Evolutionary conservation across 164 flowering plant species (phyloP), one percentile per base, ranked within the genome.

Genomic region (Tinospora cordifolia): DNA sequence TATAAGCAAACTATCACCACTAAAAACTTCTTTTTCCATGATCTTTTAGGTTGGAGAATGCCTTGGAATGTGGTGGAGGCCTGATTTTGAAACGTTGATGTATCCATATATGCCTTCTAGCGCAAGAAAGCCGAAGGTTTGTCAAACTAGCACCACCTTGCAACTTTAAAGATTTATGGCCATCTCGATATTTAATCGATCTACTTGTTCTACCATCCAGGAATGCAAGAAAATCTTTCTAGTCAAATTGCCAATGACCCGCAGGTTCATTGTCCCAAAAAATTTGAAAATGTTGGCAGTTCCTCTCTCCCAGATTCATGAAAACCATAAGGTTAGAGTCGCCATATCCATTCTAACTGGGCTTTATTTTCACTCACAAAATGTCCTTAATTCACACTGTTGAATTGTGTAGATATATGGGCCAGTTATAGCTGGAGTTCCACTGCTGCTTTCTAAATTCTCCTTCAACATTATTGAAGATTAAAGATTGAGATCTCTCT

Each of bases 11-110:
- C 8, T 6, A 6, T 39, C 19, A 19, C 17, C 3, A 41, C 62
- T 39, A 62, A 67, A 46, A 69, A 14, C 41, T 47, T 30, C 65
- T 57, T 39, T 8, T 22, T 79, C 70, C 22, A 19, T 47, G 49
- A 60, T 75, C 47, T 59, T 63, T 57, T 72, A 91, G 97, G 86
- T 90, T 12, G 88, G 86, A 65, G 95, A 90, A 77, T 90, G 92
- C 80, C 82, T 91, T 64, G 95, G 95, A 47, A 84, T 78, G 86
- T 91, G 95, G 95, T 91, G 97, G 95, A 87, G 84, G 66, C 69
- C 86, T 62, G 88, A 86, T 68, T 91, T 87, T 75, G 97, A 88
- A 63, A 80, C 90, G 10, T 57, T 85, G 66, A 41, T 79, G 34
- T 83, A 76, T 77, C 93, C 92, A 13, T 82, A 79, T 80, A 79